These are phyloP conservation scores for button mushroom (Agaricus bisporus) DNA, from an alignment of 768 basidiomycete genomes.

Conservation along the genomic window DNA sequence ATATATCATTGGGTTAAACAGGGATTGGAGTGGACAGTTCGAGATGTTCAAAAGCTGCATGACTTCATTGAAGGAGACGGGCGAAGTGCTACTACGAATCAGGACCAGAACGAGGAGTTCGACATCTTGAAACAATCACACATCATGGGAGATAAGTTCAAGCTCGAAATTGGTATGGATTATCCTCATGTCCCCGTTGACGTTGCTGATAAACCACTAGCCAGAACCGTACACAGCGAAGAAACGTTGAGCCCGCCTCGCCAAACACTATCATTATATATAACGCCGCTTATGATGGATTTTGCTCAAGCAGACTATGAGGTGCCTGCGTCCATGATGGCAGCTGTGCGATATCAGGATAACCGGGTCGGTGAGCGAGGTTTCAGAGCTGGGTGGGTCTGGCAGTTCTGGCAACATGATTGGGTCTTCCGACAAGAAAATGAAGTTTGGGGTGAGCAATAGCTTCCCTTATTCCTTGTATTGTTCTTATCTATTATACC, in stretches of 20 bases:
- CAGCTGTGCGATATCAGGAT: constrained; percentile 62
- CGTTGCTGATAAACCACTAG: constrained; percentile 8
- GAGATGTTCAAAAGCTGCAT: constrained; percentile 48
- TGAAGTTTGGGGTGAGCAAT: constrained; percentile 64
- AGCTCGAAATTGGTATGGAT: constrained; percentile 59
- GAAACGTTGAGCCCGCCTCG: constrained; percentile 16
- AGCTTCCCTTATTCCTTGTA: not conserved
- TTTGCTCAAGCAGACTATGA: constrained; percentile 55
- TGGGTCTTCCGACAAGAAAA: constrained; percentile 66
- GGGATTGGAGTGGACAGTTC: constrained; percentile 73
- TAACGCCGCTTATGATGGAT: constrained; percentile 62
- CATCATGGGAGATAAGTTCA: constrained; percentile 64
- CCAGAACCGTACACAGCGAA: constrained; percentile 18
- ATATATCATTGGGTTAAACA: constrained; percentile 18
- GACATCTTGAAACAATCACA: constrained; percentile 63
- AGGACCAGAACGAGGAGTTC: constrained; percentile 32
- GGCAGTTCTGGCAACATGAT: constrained; percentile 67
- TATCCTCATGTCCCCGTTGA: constrained; percentile 7
- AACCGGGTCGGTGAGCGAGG: constrained; percentile 56
- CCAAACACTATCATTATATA: constrained; percentile 53
- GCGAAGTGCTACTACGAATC: constrained; percentile 19
- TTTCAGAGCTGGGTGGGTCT: constrained; percentile 65
- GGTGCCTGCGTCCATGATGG: constrained; percentile 60
- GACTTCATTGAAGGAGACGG: constrained; percentile 49
- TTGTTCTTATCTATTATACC: not conserved